These are phyloP conservation scores for Neurospora africana DNA, from an alignment of 495 filamentous ascomycete genomes.

Conservation along the genomic window DNA sequence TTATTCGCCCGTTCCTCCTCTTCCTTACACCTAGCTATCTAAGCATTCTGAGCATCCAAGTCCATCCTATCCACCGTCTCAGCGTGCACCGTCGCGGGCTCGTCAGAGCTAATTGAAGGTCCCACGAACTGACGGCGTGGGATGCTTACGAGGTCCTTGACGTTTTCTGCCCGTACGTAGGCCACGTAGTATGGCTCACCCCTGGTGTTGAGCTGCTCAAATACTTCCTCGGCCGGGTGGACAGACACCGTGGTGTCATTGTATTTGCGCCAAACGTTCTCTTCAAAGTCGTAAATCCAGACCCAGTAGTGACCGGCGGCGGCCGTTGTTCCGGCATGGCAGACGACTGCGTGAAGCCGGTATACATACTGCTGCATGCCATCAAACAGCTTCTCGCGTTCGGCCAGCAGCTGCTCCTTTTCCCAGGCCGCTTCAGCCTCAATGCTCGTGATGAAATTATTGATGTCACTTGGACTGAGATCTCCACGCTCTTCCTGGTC, in stretches of 20 bases:
- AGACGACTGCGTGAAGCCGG: constrained; percentile 83
- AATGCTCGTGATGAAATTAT: neutral
- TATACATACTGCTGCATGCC: constrained; percentile 54
- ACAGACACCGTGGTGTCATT: constrained; percentile 78
- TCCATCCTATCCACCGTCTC: neutral
- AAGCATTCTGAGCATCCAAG: neutral
- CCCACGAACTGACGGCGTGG: constrained; percentile 18
- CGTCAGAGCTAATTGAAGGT: neutral
- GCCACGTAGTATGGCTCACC: constrained; percentile 85
- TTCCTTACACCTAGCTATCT: neutral
- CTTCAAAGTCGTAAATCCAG: constrained; percentile 82
- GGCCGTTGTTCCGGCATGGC: constrained; percentile 57
- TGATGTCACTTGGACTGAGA: neutral
- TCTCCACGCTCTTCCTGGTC: neutral
- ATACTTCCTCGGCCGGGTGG: constrained; percentile 48
- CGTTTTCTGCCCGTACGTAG: constrained; percentile 59
- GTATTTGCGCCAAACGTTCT: constrained; percentile 80
- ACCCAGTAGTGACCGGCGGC: constrained; percentile 90
- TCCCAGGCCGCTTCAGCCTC: constrained; percentile 4
- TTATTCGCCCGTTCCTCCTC: neutral
- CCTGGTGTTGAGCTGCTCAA: constrained; percentile 47
- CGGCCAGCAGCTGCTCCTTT: constrained; percentile 6
- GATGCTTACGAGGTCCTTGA: constrained; percentile 49
- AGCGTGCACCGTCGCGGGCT: neutral
- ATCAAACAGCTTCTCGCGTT: constrained; percentile 52